These are phyloP conservation scores for Aspergillus jensenii DNA, from an alignment of 2,329 filamentous ascomycete genomes.

Conservation along the genomic window DNA sequence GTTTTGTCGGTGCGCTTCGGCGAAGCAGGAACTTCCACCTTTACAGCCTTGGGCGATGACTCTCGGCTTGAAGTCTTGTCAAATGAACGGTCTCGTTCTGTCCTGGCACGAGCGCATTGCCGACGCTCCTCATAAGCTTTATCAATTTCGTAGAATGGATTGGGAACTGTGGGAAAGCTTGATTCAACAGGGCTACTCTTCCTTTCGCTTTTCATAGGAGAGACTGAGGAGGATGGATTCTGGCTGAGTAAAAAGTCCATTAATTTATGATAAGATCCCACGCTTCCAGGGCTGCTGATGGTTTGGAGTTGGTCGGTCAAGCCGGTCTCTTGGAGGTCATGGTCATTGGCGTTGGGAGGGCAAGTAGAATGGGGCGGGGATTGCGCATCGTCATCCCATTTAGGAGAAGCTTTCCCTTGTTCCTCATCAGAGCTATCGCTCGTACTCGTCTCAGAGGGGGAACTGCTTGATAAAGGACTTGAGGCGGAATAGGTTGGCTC, in stretches of 20 bases:
- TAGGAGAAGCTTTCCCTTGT: not conserved
- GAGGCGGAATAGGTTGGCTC: slow-evolving; percentile 1
- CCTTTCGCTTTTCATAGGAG: slow-evolving; percentile 4
- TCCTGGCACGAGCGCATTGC: slow-evolving; percentile 4
- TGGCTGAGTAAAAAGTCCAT: slow-evolving; percentile 8
- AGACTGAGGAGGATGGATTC: not conserved
- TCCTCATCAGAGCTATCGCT: slow-evolving; percentile 2
- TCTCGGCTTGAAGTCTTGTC: slow-evolving; percentile 3
- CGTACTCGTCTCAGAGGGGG: not conserved
- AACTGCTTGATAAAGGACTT: not conserved
- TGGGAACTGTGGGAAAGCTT: slow-evolving; percentile 22
- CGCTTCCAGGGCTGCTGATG: slow-evolving; percentile 15
- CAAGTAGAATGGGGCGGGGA: slow-evolving; percentile 7
- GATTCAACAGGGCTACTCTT: slow-evolving; percentile 1
- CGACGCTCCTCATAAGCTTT: slow-evolving; percentile 18
- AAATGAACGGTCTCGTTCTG: not conserved
- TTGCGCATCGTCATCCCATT: not conserved
- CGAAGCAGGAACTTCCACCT: slow-evolving; percentile 12
- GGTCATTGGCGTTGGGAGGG: slow-evolving; percentile 7
- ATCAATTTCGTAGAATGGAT: slow-evolving; percentile 34
- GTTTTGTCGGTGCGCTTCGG: not conserved
- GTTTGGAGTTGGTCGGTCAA: slow-evolving; percentile 15
- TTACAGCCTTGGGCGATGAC: slow-evolving; percentile 1
- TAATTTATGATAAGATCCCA: slow-evolving; percentile 10
- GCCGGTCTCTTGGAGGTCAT: not conserved